These are phyloP conservation scores for Lepidopterella palustris DNA, from an alignment of 495 filamentous ascomycete species.

Conservation along the genomic window DNA sequence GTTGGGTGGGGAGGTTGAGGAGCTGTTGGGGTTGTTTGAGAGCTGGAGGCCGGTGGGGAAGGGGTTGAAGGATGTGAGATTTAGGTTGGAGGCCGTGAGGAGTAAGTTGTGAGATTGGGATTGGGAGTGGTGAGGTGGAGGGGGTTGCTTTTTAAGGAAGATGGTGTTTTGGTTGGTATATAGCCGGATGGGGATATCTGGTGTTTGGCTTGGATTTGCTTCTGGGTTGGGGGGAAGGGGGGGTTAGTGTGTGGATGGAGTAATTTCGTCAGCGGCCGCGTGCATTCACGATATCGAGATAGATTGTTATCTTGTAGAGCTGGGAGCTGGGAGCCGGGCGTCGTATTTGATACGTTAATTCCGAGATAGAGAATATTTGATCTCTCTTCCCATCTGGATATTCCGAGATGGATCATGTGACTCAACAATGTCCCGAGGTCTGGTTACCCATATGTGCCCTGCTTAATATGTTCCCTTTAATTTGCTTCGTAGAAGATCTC, in stretches of 20 bases:
- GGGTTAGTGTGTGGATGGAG: too few species aligned
- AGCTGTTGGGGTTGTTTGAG: slow-evolving; percentile 82
- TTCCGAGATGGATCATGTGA: too few species aligned
- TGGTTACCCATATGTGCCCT: slow-evolving; percentile 24
- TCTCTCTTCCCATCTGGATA: too few species aligned
- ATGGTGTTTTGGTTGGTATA: background rate
- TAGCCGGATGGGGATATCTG: too few species aligned
- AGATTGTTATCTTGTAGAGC: too few species aligned
- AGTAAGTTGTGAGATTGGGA: slow-evolving; percentile 57
- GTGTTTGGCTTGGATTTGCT: too few species aligned
- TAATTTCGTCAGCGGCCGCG: too few species aligned
- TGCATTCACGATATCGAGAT: background rate
- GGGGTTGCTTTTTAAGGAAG: background rate
- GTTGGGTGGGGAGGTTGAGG: slow-evolving; percentile 64
- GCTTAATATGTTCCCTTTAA: slow-evolving; percentile 20
- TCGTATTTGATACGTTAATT: too few species aligned
- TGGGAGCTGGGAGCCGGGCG: too few species aligned
- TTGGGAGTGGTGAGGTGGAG: background rate
- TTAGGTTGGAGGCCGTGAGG: slow-evolving; percentile 83
- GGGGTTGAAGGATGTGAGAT: slow-evolving; percentile 91
- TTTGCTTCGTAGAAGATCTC: slow-evolving; percentile 62
- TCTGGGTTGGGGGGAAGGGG: too few species aligned
- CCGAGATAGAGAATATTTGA: too few species aligned
- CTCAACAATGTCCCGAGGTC: too few species aligned
- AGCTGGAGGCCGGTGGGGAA: slow-evolving; percentile 88